These are phyloP conservation scores for Kockovaella imperatae DNA, from an alignment of 768 basidiomycete genomes.

Conservation along the genomic window DNA sequence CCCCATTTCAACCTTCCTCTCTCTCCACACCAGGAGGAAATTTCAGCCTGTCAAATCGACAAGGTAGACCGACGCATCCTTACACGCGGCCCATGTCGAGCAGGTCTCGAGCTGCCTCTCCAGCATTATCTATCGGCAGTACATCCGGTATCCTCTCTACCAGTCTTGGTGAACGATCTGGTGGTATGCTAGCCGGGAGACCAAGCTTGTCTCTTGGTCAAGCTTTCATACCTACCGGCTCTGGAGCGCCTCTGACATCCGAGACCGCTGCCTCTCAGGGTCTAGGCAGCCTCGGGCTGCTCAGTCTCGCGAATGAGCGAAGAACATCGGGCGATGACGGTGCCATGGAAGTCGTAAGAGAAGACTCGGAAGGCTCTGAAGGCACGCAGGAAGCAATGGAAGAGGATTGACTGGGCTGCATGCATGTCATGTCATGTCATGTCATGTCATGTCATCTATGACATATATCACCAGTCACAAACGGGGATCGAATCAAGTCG, in stretches of 20 bases:
- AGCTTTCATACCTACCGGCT: conserved; percentile 9
- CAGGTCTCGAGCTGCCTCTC: conserved; percentile 27
- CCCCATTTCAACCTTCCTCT: conserved; percentile 12
- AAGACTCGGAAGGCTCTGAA: conserved; percentile 23
- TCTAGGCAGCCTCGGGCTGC: conserved; percentile 31
- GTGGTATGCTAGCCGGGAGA: conserved; percentile 1
- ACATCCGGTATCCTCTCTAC: conserved; percentile 21
- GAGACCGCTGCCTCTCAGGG: conserved; percentile 7
- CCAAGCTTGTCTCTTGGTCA: conserved; percentile 4
- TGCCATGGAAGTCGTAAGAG: conserved; percentile 16
- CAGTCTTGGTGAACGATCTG: conserved; percentile 7
- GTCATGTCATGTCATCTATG: neutral
- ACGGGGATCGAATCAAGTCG: too few species aligned
- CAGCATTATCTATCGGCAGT: conserved; percentile 33
- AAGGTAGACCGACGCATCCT: conserved; percentile 15
- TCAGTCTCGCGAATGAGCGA: conserved; percentile 20
- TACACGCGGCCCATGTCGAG: conserved; percentile 25
- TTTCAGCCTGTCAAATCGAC: neutral
- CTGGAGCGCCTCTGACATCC: neutral
- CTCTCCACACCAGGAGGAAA: conserved; percentile 7
- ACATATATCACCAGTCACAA: too few species aligned
- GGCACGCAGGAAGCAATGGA: conserved; percentile 23
- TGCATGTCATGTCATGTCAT: neutral
- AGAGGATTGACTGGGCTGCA: conserved; percentile 22
- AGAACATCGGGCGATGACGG: conserved; percentile 8